Base-by-base conservation (phyloP, 192 early-diverging fungal genomes). In the Entomortierella lignicola region DNA sequence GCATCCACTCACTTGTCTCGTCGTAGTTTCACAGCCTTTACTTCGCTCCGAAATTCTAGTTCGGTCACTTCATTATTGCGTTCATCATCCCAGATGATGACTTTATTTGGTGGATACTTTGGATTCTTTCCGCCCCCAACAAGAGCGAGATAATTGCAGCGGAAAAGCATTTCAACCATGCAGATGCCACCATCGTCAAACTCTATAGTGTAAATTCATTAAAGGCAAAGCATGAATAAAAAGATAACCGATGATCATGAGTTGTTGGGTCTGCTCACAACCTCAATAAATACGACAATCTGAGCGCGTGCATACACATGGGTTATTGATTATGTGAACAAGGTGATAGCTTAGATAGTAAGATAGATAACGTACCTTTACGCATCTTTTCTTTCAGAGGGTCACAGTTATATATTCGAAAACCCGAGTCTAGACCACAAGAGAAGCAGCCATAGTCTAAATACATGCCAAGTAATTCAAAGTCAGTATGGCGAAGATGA, bases 111-210 rank as follows among this genome's bases (percentile, higher is more conserved):
- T n/a, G 93, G 91, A 57, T 92, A 94, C 70, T 88, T 86, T 48
- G 95, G 94, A 63, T 94, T 92, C 61, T 90, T 87, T 15, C 94
- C 94, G 2, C 93, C 93, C 30, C 93, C 94, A 15, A 96, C 94
- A 55, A 96, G 85, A 0, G 92, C 95, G 37, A 96, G 84, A 70
- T 92, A 94, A 72, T 97, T 96, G 61, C 92, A 92, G 8, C 93
- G 85, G 71, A 92, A 91, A 8, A 96, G 85, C 94, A 96, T 94
- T 58, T 93, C 92, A 10, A 94, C 92, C 4, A 94, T 86, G 21
- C 88, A 87, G 63, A 96, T 90, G 13, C 93, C 92, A 13, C 96
- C 94, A 63, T 95, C 94, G 47, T 92, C 93, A 48, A 92, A 91
- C 81, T 92, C 92, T 88, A 77, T 57, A 44, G 39, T 13, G 25